Base-by-base conservation (phyloP, 805 yeast species). In the Blastobotrys chiropterorum region DNA sequence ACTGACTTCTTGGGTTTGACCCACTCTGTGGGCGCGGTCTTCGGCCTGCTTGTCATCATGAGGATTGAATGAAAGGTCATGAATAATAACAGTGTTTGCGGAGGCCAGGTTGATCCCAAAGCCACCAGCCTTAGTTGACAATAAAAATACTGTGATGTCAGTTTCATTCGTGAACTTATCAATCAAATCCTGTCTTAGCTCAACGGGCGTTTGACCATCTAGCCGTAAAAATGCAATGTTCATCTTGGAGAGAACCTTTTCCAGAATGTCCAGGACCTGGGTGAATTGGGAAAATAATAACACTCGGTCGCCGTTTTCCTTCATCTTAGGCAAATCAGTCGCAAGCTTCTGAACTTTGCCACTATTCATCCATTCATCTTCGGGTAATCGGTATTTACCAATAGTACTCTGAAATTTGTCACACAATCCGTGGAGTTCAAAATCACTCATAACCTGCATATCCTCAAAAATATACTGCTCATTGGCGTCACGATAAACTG, bases 41-140 rank as follows among this genome's bases (percentile, higher is more conserved):
- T 95, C 98, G 1, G 99, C 99, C 71, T 94, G 99, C 64, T 86
- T 86, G 65, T 94, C 99, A 67, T 94, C 99, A 67, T 94, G 99
- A 0, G 99, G 99, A 64, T 94, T 94, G 72, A 94, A 94, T 48
- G 95, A 84, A 66, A 90, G 92, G 66, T 94, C 99, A 64, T 83
- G 90, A 31, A 94, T 86, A 49, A 94, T 76, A 1, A 94, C 99
- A 55, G 84, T 81, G 65, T 89, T 92, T 5, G 99, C 98, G 64
- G 96, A 94, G 1, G 95, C 94, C 61, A 94, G 76, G 64, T 94
- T 94, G 69, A 94, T 94, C 53, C 99, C 99, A 70, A 94, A 94
- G 0, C 99, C 99, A 65, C 99, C 99, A 0, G 99, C 98, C 65
- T 88, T 89, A 2, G 99, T 94, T 8, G 97, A 88, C 44, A 94